Base-by-base conservation (phyloP, 2,329 filamentous ascomycete genomes). In the Colletotrichum brevisporum region DNA sequence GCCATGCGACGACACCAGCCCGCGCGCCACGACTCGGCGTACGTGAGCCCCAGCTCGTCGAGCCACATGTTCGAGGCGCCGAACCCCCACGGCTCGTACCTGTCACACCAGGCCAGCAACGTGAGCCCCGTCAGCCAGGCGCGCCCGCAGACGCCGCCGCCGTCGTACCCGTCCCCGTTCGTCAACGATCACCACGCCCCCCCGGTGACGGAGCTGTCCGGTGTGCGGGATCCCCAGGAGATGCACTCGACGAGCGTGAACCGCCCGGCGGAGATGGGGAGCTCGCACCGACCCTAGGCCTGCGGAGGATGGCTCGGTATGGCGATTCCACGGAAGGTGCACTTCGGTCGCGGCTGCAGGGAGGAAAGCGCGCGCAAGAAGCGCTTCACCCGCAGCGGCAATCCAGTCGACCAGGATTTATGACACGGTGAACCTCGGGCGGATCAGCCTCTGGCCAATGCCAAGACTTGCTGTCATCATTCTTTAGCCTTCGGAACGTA, bases 141-240 rank as follows among this genome's bases (percentile, higher is more conserved):
- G 21, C 52, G 67, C n/a, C 56, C 45, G n/a, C 51, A 62, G 26
- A 61, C 67, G 45, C 67, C 56, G 16, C 56, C 67, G 31, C 63
- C 63, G 13, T 69, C 67, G 27, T 70, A 70, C 16, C 43, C 52
- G 27, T 67, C 55, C 12, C 62, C 41, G 50, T 18, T 67, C 21
- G 21, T 3, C 43, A 50, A 52, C 31, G 67, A 69, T 27, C 18
- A 57, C 16, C 36, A 15, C 21, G 26, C 43, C 21, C 56, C 43
- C 21, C 56, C 63, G 43, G 67, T 51, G 52, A 62, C 56, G 52
- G 67, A 68, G 52, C 64, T 70, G 6, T 53, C 51, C 24, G 36
- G 56, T 3, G 51, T 36, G 13, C 56, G 26, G 21, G 63, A 63
- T 13, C 45, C 53, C 52, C 67, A 70, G n/a, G 67, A 67, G 39